Evolutionary conservation across 108 stramenopile genomes (phyloP), one percentile per base, ranked within the genome.

Genomic region (Skeletonema potamos): DNA sequence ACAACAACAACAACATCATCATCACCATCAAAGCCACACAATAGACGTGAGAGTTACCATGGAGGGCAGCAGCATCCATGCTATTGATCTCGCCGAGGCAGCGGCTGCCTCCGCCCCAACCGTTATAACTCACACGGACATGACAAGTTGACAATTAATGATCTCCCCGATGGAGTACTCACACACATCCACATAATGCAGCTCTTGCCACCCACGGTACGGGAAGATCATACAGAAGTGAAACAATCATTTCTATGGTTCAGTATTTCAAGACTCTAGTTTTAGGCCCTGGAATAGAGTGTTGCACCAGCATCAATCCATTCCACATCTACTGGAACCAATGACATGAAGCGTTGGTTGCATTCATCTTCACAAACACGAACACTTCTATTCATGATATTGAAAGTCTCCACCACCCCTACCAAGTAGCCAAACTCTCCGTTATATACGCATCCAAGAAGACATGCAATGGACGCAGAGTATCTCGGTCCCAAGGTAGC

Each of bases 371-470:
- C 61, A 27, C 74, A 76, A 9, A 34, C 28, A 54, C 61, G 27
- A 30, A 76, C 46, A 5, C 61, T 30, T 32, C 41, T 30, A 54
- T 58, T 56, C 6, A 37, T 55, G 17, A 62, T 37, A 34, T 34
- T 46, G 8, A 9, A 51, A 51, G 17, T 34, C 46, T 13, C 28
- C 61, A 30, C 30, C 30, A 15, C 10, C 20, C 37, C 27, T 22
- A 44, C 13, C 13, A 46, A 30, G 20, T 17, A 41, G 2, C 27
- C 20, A 44, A 30, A 22, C 37, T 13, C 57, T 33, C 72, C 72
- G 58, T 74, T 74, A 27, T 74, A 74, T 34, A 74, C 54, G 44
- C 73, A 74, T 48, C 74, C 74, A 26, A 76, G 34, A 36, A 76
- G 68, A 48, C 74, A 76, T 30, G 74, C 74, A 27, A 68, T 22